Evolutionary conservation across 2,329 filamentous ascomycete genomes (phyloP), one percentile per base, ranked within the genome.

Genomic region (Aschersonia sp.): DNA sequence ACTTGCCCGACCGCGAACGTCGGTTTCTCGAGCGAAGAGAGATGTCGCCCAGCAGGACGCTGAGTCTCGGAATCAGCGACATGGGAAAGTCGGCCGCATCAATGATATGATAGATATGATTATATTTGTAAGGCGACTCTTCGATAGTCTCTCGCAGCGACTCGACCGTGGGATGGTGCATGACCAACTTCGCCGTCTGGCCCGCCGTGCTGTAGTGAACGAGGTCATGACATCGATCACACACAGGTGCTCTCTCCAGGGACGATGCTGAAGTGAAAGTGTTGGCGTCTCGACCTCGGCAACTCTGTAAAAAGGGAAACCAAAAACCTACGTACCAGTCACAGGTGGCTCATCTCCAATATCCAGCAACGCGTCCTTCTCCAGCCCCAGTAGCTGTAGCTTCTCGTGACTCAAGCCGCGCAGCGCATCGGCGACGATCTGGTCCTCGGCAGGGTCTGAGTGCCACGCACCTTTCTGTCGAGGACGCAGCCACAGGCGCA

Each of bases 11-110:
- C 48, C 79, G 80, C 1, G 88, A 82, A 46, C 91, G 79, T 45
- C 91, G 80, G 59, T 96, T 97, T 51, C 78, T 77, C 1, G 85
- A 84, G 49, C 91, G 82, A 47, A 92, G 71, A 5, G 82, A 80
- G 51, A 86, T 82, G 7, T 89, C 70, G 35, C 81, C 72, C 1
- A 96, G 71, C 1, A 87, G 70, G 5, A 77, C 70, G 51, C 84
- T 77, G 7, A 98, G 76, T 43, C 81, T 78, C 1, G 88, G 86
- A 4, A 97, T 73, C 10, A 98, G 67, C 2, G 92, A 96, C 77
- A 98, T 85, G 28, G 92, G 92, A 54, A 98, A 97, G 64, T 98
- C 92, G 51, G 89, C 92, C 3, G 92, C 91, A 59, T 98, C 92
- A 29, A 98, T 70, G 30, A 98, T 74, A 64, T 98, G 92, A 61